These are phyloP conservation scores for Phascolomyces articulosus DNA, from an alignment of 371 early-diverging fungal species.

Conservation along the genomic window DNA sequence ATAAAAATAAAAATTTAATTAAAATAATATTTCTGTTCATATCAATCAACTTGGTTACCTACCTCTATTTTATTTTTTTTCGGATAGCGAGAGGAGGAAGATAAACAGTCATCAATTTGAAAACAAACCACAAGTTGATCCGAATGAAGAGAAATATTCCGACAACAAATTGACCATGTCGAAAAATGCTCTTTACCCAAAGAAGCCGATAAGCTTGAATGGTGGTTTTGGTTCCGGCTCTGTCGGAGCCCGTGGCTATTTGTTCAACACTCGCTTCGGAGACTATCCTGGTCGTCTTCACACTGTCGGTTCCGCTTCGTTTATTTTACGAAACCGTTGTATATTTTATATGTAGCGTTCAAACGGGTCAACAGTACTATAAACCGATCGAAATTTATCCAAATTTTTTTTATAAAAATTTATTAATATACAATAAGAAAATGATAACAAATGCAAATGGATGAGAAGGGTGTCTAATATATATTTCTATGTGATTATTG, in stretches of 20 bases:
- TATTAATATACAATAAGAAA: slow-evolving; percentile 7
- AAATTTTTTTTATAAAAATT: slow-evolving; percentile 9
- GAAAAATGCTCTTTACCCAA: slow-evolving; percentile 19
- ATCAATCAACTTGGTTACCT: too few relatives aligned
- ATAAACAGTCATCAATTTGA: too few relatives aligned
- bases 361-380: slow-evolving; percentile 35
- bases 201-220: slow-evolving; percentile 40
- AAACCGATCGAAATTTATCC: slow-evolving; percentile 31
- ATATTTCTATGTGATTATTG: too few relatives aligned
- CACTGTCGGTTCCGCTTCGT: slow-evolving; percentile 23
- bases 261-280: slow-evolving; percentile 43
- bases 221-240: slow-evolving; percentile 33
- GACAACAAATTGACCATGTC: background rate
- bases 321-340: slow-evolving; percentile 3
- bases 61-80: too few relatives aligned
- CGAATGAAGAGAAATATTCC: background rate
- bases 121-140: slow-evolving; percentile 6
- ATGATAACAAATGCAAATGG: slow-evolving; percentile 10
- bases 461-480: background rate
- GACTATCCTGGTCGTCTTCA: slow-evolving; percentile 31
- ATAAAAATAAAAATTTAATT: too few relatives aligned
- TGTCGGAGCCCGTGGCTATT: slow-evolving; percentile 38
- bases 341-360: too few relatives aligned
- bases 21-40: too few relatives aligned
- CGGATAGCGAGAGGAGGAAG: too few relatives aligned